Percentiles rank a stretch among this genome's conserved stretches.
phyloP scores from a whole-genome alignment of 352 stramenopile species.

The Phytopythium boreale region DNA sequence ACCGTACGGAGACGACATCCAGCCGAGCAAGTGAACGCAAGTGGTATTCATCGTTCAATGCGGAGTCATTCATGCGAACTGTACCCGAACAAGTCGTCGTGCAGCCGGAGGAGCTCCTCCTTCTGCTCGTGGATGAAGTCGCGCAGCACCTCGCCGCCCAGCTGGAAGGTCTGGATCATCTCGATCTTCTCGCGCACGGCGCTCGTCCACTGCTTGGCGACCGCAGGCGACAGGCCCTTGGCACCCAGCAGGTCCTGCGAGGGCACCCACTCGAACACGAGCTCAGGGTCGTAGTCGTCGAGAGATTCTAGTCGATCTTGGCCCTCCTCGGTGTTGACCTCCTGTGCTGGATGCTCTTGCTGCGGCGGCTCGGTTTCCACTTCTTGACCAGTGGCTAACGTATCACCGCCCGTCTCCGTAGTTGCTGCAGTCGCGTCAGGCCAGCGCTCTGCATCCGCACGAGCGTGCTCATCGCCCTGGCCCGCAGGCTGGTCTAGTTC shows the following conservation, averaged over 20 bases:
- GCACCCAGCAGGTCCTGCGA: slow-evolving; percentile 18
- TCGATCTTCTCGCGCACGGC: slow-evolving; percentile 42
- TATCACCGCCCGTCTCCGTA: not conserved
- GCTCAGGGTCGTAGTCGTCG: slow-evolving; percentile 25
- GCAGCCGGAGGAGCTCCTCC: slow-evolving; percentile 53
- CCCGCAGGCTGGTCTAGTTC: not conserved
- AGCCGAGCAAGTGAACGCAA: too few relatives aligned
- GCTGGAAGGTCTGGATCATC: slow-evolving; percentile 49
- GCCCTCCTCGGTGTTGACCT: not conserved
- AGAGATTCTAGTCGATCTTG: not conserved
- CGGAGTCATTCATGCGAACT: not conserved
- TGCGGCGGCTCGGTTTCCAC: not conserved
- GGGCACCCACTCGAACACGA: slow-evolving; percentile 66
- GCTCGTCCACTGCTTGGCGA: slow-evolving; percentile 33
- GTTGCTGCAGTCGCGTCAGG: not conserved
- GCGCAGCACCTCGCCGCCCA: slow-evolving; percentile 55
- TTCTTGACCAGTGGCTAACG: not conserved
- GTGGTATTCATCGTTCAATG: too few relatives aligned
- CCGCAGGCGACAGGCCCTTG: slow-evolving; percentile 9
- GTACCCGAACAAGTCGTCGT: slow-evolving; percentile 48
- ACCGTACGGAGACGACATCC: not conserved
- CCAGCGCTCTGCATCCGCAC: not conserved
- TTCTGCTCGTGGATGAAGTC: slow-evolving; percentile 53
- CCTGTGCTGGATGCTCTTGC: not conserved
- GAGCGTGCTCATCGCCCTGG: not conserved